These are phyloP conservation scores for Penicillium chermesinum DNA, from an alignment of 495 filamentous ascomycete genomes.

Conservation along the genomic window DNA sequence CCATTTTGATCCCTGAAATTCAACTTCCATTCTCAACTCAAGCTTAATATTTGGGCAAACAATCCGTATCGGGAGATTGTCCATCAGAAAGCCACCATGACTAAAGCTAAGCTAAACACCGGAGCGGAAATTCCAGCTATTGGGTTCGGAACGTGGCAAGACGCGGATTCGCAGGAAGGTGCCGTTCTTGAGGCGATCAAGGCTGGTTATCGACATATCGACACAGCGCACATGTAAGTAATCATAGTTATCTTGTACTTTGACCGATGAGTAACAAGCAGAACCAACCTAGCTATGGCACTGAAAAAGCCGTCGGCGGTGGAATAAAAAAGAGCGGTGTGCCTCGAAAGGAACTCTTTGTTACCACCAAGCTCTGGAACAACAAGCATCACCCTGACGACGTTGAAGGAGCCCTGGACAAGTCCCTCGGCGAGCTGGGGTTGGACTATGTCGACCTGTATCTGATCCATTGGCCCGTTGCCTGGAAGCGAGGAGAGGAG, in stretches of 20 bases:
- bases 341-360: conserved; percentile 57
- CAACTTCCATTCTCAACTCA: too few species aligned
- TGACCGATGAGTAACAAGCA: background rate
- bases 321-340: conserved; percentile 53
- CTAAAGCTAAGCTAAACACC: conserved; percentile 45
- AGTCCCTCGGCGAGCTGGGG: conserved; percentile 55
- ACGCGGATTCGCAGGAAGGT: conserved; percentile 39
- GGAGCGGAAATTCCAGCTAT: conserved; percentile 46
- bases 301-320: conserved; percentile 48
- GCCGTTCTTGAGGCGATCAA: conserved; percentile 46
- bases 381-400: conserved; percentile 60
- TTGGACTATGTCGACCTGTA: conserved; percentile 66
- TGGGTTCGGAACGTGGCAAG: conserved; percentile 49
- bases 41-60: too few species aligned
- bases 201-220: conserved; percentile 58
- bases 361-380: conserved; percentile 71
- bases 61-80: too few species aligned
- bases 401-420: conserved; percentile 52
- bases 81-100: conserved; percentile 6
- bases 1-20: too few species aligned
- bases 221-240: conserved; percentile 50
- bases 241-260: background rate
- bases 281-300: conserved; percentile 33
- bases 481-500: conserved; percentile 40
- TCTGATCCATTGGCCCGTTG: conserved; percentile 64